Base-by-base conservation (phyloP, 2,329 filamentous ascomycete species). In the Talaromyces sp. region DNA sequence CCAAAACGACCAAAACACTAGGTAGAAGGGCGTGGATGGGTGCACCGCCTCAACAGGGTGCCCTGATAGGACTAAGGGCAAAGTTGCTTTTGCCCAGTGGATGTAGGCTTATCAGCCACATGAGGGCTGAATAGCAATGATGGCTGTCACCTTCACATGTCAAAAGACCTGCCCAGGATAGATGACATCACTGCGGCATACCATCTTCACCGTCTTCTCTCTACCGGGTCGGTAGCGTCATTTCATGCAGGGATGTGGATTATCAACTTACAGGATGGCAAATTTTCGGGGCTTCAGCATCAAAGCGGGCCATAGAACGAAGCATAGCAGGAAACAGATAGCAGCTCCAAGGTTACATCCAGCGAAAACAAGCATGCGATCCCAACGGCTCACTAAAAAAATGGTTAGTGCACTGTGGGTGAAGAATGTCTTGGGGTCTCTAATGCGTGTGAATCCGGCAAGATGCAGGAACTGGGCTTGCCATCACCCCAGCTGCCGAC, bases 371-470 rank as follows among this genome's bases (percentile, higher is more conserved):
- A 99, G 83, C 72, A 97, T 80, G 61, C 93, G 90, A 79, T 99
- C 94, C 94, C 93, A 97, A 79, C 93, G 86, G 79, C 91, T 96
- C 80, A 99, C 94, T 97, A 77, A 72, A 70, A 70, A 70, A 3
- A 52, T 1, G 6, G 19, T 52, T 29, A 52, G 48, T 51, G 11
- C 14, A 50, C 19, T 50, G 19, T n/a, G 31, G 46, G 55, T 56
- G 32, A 26, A 29, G 24, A 54, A 41, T 31, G 41, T 32, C 27
- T 26, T 38, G 48, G 43, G 56, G 48, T 54, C 60, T 61, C 63
- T 63, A 63, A 66, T 65, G 63, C 64, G 62, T 61, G 66, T 68
- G 68, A 65, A 65, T 64, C 67, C 65, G 64, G 63, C 65, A 65
- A 68, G 69, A 73, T 66, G 72, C 73, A 76, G 74, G 74, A 75